A percentile compares a stretch with the other conserved stretches of the same genome.
Conservation (phyloP, 2,329 filamentous ascomycete genomes). For the Cladosporium colombiae region DNA sequence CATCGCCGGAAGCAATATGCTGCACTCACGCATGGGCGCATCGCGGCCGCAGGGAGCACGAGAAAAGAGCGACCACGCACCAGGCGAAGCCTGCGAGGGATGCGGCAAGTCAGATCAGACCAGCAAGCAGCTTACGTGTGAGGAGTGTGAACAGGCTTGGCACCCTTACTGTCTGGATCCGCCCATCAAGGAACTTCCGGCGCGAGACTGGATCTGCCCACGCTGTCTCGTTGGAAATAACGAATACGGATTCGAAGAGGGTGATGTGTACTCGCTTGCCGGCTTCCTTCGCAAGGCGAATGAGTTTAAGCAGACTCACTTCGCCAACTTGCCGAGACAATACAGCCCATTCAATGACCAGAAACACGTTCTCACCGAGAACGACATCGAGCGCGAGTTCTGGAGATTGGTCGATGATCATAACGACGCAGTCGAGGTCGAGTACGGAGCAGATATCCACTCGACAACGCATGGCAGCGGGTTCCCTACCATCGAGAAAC, state of each 20-base stretch:
- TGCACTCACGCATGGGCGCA: slow-evolving; percentile 79
- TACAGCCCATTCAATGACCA: slow-evolving; percentile 82
- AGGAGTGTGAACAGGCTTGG: slow-evolving; percentile 87
- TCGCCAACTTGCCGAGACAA: slow-evolving; percentile 59
- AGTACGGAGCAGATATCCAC: slow-evolving; percentile 97
- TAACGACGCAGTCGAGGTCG: slow-evolving; percentile 94
- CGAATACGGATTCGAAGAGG: slow-evolving; percentile 96
- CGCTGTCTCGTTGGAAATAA: slow-evolving; percentile 93
- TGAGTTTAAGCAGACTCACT: slow-evolving; percentile 93
- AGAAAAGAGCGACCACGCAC: slow-evolving; percentile 58
- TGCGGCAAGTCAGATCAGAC: slow-evolving; percentile 79
- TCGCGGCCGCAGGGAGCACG: slow-evolving; percentile 61
- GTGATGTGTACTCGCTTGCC: slow-evolving; percentile 89
- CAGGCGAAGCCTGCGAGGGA: slow-evolving; percentile 73
- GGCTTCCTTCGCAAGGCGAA: slow-evolving; percentile 96
- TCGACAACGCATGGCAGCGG: slow-evolving; percentile 97
- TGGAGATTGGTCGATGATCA: slow-evolving; percentile 93
- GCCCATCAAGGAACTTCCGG: slow-evolving; percentile 74
- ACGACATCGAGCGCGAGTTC: slow-evolving; percentile 94
- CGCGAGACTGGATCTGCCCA: slow-evolving; percentile 93
- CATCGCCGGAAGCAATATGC: slow-evolving; percentile 96
- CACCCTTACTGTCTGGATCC: slow-evolving; percentile 89
- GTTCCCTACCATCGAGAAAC: slow-evolving; percentile 90
- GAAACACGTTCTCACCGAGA: slow-evolving; percentile 80
- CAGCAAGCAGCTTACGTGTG: slow-evolving; percentile 74